Conservation (phyloP, 768 basidiomycete species). For the Lactarius evosmus region DNA sequence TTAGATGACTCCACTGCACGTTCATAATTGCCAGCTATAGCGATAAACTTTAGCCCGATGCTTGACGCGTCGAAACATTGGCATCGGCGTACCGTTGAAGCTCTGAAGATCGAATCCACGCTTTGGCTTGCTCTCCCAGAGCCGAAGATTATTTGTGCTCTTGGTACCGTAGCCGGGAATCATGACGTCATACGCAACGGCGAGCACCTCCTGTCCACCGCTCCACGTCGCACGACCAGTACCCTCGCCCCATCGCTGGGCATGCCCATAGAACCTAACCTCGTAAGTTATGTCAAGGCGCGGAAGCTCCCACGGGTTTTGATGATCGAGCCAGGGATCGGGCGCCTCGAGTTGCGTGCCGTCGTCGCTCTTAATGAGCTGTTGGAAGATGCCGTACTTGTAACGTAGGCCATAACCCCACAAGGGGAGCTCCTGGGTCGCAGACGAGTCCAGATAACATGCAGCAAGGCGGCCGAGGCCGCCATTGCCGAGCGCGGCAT, state of each 20-base stretch:
- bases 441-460: conserved; percentile 93
- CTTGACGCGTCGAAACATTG: background rate
- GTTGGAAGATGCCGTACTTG: conserved; percentile 95
- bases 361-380: conserved; percentile 81
- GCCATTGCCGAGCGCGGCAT: conserved; percentile 93
- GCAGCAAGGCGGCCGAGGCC: conserved; percentile 95
- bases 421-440: conserved; percentile 85
- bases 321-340: conserved; percentile 87
- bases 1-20: conserved; percentile 84
- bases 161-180: conserved; percentile 83
- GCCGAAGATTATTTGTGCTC: conserved; percentile 86
- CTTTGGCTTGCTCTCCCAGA: conserved; percentile 85
- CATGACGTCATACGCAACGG: conserved; percentile 92
- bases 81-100: conserved; percentile 69
- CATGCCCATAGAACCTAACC: conserved; percentile 83
- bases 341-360: conserved; percentile 80
- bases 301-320: conserved; percentile 87
- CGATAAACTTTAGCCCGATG: background rate
- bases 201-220: conserved; percentile 92
- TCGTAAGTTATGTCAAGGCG: conserved; percentile 82
- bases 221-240: conserved; percentile 59
- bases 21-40: conserved; percentile 86
- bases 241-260: conserved; percentile 63
- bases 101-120: conserved; percentile 90
- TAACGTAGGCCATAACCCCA: conserved; percentile 96